Base-by-base conservation (phyloP, 257 asterid genomes). In the Marsdenia floribunda region DNA sequence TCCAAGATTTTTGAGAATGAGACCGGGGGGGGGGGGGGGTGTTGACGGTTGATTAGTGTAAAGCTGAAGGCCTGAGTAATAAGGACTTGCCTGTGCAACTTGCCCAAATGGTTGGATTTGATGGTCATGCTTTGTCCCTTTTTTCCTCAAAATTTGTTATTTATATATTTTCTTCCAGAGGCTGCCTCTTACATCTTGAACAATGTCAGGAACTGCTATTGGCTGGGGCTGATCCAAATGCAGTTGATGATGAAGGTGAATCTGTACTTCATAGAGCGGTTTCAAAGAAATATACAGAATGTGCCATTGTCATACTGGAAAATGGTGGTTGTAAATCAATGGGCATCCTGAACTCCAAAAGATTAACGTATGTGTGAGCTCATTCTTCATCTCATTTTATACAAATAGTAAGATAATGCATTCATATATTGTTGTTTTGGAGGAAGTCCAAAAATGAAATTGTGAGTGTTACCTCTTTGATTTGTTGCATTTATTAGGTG, bases 191-290 rank as follows among this genome's bases (percentile, higher is more conserved):
- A 61, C 53, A 73, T 64, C 80, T 37, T 85, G 76, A 69, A 70
- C 84, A 79, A 69, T 80, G 37, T 70, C 84, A 94, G 99, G 99
- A 94, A 78, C 82, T 94, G 78, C 82, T 94, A 74, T 79, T 87
- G 85, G 97, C 97, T 68, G 99, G 98, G 76, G 97, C 99, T 77
- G 96, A 94, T 89, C 96, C 99, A 79, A 94, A 94, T 87, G 91
- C 99, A 74, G 91, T 94, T 70, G 99, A 94, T 74, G 97, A 94
- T 77, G 99, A 94, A 80, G 97, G 98, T 65, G 99, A 94, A 86
- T 94, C 99, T 73, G 98, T 92, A 73, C 98, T 95, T 81, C 99
- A 95, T 81, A 88, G 98, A 87, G 98, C 99, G 68, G 92, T 95
- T 89, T 76, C 96, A 60, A 95, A 95, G 89, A 95, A 92, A 84